Base-by-base conservation (phyloP, 2,329 filamentous ascomycete species). In the Lachnellula hyalina region DNA sequence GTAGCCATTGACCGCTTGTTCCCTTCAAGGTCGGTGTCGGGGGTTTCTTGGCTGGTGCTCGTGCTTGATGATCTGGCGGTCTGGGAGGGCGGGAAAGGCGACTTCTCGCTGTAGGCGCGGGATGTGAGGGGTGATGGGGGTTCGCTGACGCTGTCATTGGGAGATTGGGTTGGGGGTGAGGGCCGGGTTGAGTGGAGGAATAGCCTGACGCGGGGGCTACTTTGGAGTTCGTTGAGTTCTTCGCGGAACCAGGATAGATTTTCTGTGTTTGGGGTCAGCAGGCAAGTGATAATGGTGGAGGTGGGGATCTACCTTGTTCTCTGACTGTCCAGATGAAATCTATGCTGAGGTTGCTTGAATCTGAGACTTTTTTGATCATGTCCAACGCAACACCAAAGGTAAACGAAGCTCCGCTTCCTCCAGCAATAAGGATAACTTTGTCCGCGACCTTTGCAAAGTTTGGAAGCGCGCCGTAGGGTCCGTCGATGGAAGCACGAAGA, bases 341-440 rank as follows among this genome's bases (percentile, higher is more conserved):
- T 41, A 80, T 60, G 5, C 48, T 59, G n/a, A 52, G 51, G 68
- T 36, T 68, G 45, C 32, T 58, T 66, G 55, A 73, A 71, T 21
- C 65, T 63, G 2, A 71, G 69, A 35, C 68, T 65, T 41, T 72
- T 64, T 71, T 70, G 5, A 78, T 68, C 55, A 78, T 71, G 56
- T 77, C 75, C 7, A 74, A 65, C 1, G 74, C 75, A 36, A 79
- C 67, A 5, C 77, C 77, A 55, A 79, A 78, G 0, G 76, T 77
- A 64, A 85, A 86, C 32, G 77, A 83, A 2, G 79, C 82, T 2
- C 83, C 83, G 49, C 80, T 81, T 4, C 83, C 83, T 12, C 82
- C 83, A 3, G 81, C 80, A 38, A 85, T 73, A 41, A 85, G 69
- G n/a, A 85, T 70, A 6, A 83, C 72, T 58, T 78, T 79, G 64